A percentile compares a stretch with the other conserved stretches of the same genome.
phyloP scores from a whole-genome alignment of 169 alveolate genomes.

The Babesia divergens region DNA sequence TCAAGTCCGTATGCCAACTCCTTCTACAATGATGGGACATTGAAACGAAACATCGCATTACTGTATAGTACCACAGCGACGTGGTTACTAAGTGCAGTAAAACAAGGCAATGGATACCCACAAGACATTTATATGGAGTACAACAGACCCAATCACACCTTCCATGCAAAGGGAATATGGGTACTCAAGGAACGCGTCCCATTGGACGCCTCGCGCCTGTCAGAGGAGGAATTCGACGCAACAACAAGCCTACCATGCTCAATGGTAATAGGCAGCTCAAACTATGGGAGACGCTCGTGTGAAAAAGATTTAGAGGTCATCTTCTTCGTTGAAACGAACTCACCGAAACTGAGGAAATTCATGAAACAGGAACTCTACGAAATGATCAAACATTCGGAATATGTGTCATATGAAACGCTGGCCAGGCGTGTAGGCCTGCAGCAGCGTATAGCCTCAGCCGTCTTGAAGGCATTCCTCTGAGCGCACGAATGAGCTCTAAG shows the following conservation, averaged over 20 bases:
- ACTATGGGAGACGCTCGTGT: constrained; percentile 70
- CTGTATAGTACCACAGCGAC: constrained; percentile 25
- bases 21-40: constrained; percentile 56
- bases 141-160: constrained; percentile 61
- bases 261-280: constrained; percentile 76
- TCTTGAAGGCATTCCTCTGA: constrained; percentile 17
- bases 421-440: background rate
- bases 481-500: too few species aligned
- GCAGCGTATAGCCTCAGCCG: background rate
- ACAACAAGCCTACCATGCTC: constrained; percentile 63
- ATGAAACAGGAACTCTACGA: constrained; percentile 65
- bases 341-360: constrained; percentile 50
- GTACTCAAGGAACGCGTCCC: constrained; percentile 50
- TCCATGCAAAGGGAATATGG: constrained; percentile 72
- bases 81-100: constrained; percentile 9
- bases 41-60: constrained; percentile 44
- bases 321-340: constrained; percentile 71
- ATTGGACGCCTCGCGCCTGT: constrained; percentile 16
- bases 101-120: constrained; percentile 5
- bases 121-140: constrained; percentile 50
- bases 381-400: constrained; percentile 60
- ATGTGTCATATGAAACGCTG: constrained; percentile 46
- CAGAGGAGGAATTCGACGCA: constrained; percentile 41
- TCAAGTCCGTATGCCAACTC: constrained; percentile 75
- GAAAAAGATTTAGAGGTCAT: constrained; percentile 73